Conservation (phyloP, 768 basidiomycete genomes). For the Hypholoma fasciculare region DNA sequence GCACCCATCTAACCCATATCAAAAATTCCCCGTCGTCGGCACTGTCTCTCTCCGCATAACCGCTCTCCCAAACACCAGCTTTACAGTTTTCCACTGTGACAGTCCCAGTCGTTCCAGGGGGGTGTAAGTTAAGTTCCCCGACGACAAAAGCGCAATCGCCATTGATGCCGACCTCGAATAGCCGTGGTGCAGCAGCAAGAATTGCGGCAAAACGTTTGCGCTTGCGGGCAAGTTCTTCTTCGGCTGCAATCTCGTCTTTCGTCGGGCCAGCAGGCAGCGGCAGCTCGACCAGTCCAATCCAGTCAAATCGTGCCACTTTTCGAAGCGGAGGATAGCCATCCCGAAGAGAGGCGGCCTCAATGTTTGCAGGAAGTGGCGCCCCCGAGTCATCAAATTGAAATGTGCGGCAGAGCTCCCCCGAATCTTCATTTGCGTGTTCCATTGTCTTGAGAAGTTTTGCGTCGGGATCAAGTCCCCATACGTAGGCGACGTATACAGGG, state of each 20-base stretch:
- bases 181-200: conserved; percentile 1
- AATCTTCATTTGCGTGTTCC: not conserved
- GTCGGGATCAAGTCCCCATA: conserved; percentile 1
- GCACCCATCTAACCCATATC: conserved; percentile 2
- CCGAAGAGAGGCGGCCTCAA: not conserved
- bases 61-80: conserved; percentile 4
- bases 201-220: conserved; percentile 1
- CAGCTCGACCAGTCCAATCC: conserved; percentile 1
- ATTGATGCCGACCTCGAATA: conserved; percentile 1
- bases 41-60: not conserved
- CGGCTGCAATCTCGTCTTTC: not conserved
- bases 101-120: not conserved
- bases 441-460: not conserved
- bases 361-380: not conserved
- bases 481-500: not conserved
- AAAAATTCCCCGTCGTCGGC: not conserved
- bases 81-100: conserved; percentile 1
- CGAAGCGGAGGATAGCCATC: not conserved
- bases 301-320: not conserved
- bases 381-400: conserved; percentile 1
- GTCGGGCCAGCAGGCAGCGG: not conserved
- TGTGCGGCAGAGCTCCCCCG: not conserved
- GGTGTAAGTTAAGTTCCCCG: not conserved
- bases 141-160: not conserved
- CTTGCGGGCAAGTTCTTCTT: not conserved